A percentile compares a stretch with the other conserved stretches of the same genome.
These are phyloP conservation scores for Cladophialophora carrionii DNA, from an alignment of 2,329 filamentous ascomycete species.

Conservation along the genomic window DNA sequence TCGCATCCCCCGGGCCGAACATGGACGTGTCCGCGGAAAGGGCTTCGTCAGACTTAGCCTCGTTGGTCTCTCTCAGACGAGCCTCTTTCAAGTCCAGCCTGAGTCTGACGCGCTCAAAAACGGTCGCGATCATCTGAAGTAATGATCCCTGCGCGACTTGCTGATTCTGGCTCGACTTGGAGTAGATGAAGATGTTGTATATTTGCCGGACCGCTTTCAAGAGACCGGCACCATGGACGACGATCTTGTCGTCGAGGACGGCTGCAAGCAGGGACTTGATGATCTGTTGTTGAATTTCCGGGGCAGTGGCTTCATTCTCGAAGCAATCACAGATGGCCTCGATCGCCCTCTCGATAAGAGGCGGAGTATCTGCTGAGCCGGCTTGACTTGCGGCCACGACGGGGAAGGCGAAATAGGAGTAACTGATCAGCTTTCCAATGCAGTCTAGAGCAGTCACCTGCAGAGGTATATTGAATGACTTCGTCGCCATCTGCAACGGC, in stretches of 20 bases:
- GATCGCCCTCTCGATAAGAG: slow-evolving; percentile 94
- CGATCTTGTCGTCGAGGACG: slow-evolving; percentile 97
- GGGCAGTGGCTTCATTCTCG: slow-evolving; percentile 88
- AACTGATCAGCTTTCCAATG: slow-evolving; percentile 98
- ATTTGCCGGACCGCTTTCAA: slow-evolving; percentile 96
- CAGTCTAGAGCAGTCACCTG: slow-evolving; percentile 92
- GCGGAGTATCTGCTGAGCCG: slow-evolving; percentile 54
- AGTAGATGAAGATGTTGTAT: slow-evolving; percentile 97
- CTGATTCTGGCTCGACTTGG: slow-evolving; percentile 90
- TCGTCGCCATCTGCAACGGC: slow-evolving; percentile 85
- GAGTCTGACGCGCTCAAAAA: slow-evolving; percentile 91
- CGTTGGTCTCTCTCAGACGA: slow-evolving; percentile 55
- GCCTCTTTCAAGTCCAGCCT: slow-evolving; percentile 86
- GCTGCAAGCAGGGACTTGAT: slow-evolving; percentile 95
- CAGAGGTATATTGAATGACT: slow-evolving; percentile 79
- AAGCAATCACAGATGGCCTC: slow-evolving; percentile 99
- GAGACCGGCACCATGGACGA: slow-evolving; percentile 93
- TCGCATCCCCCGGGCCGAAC: slow-evolving; percentile 42
- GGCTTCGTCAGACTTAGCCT: slow-evolving; percentile 40
- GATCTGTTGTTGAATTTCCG: slow-evolving; percentile 94
- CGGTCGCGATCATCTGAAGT: slow-evolving; percentile 97
- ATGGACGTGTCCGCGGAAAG: slow-evolving; percentile 31
- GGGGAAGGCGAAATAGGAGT: slow-evolving; percentile 90
- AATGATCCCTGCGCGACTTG: slow-evolving; percentile 95
- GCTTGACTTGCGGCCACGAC: slow-evolving; percentile 54